phyloP scores from a whole-genome alignment of 805 yeast species.

The Metschnikowia gruessii region DNA sequence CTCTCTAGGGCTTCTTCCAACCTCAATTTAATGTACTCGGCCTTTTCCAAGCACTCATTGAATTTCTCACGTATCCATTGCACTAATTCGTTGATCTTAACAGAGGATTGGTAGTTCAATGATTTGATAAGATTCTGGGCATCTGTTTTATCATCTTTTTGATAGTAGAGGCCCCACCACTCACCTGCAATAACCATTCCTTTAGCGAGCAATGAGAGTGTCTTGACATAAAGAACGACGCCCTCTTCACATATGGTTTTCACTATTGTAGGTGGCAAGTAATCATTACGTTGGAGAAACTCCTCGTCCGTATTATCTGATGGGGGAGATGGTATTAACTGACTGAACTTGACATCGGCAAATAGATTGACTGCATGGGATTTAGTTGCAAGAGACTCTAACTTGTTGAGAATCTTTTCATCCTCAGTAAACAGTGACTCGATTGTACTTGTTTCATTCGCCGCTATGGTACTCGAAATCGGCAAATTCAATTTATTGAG shows the following conservation, averaged over 20 bases:
- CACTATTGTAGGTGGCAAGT: conserved; percentile 55
- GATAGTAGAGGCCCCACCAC: conserved; percentile 72
- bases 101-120: conserved; percentile 23
- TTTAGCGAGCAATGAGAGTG: conserved; percentile 73
- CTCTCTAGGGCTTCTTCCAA: conserved; percentile 48
- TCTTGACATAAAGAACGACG: conserved; percentile 76
- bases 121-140: conserved; percentile 14
- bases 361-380: conserved; percentile 84
- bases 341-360: conserved; percentile 89
- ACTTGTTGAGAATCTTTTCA: conserved; percentile 39
- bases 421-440: conserved; percentile 21
- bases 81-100: conserved; percentile 61
- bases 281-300: conserved; percentile 36
- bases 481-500: conserved; percentile 36
- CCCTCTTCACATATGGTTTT: conserved; percentile 79
- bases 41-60: conserved; percentile 85
- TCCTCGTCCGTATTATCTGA: conserved; percentile 44
- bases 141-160: conserved; percentile 13
- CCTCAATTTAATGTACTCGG: conserved; percentile 68
- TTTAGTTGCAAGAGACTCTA: conserved; percentile 81
- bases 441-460: conserved; percentile 20
- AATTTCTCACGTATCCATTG: conserved; percentile 91
- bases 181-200: conserved; percentile 84
- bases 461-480: conserved; percentile 23
- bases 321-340: conserved; percentile 74